These are phyloP conservation scores for Polysphondylium violaceum DNA, from an alignment of 78 protist species.

Conservation along the genomic window DNA sequence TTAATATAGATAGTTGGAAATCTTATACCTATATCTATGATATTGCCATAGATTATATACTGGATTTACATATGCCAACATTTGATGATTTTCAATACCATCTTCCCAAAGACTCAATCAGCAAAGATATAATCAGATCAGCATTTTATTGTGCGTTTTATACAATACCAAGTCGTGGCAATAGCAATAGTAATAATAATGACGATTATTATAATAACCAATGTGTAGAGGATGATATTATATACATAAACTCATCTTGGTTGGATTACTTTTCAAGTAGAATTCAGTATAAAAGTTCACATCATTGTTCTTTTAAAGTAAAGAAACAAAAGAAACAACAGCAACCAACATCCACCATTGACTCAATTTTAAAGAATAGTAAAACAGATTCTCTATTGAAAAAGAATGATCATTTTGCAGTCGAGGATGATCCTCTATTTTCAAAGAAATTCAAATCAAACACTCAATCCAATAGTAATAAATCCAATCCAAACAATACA, in stretches of 20 bases:
- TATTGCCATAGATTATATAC: conserved; percentile 16
- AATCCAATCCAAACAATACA: background rate
- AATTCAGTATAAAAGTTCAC: conserved; percentile 4
- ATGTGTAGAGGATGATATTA: background rate
- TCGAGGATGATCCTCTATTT: background rate
- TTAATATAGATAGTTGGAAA: conserved; percentile 37
- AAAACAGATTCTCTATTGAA: background rate
- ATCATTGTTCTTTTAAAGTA: conserved; percentile 16
- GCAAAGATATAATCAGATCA: conserved; percentile 17
- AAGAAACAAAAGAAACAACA: conserved; percentile 1
- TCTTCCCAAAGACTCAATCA: background rate
- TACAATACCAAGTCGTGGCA: conserved; percentile 11
- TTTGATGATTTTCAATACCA: conserved; percentile 15
- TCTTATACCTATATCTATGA: conserved; percentile 57
- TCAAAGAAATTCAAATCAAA: conserved; percentile 8
- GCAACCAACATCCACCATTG: background rate
- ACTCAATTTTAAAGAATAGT: background rate
- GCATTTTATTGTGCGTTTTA: conserved; percentile 74
- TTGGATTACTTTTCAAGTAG: conserved; percentile 50
- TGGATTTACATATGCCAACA: conserved; percentile 24
- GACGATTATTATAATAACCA: background rate
- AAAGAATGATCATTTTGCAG: background rate
- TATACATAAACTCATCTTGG: conserved; percentile 49
- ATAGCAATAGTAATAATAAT: background rate
- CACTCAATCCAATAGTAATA: background rate